phyloP scores from a whole-genome alignment of 805 yeast species.

The Vanderwaltozyma verrucispora region DNA sequence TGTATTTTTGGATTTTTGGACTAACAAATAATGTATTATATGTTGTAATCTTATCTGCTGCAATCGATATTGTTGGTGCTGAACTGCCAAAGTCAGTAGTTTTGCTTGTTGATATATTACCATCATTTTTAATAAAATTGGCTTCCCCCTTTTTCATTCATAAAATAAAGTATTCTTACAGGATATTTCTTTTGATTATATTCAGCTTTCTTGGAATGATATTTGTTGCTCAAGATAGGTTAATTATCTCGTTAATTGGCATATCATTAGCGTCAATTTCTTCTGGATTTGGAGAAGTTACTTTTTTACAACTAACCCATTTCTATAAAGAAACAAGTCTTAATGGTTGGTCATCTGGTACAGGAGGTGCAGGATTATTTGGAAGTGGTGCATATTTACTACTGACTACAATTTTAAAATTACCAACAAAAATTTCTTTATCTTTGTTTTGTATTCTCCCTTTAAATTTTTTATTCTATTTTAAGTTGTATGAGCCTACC shows the following conservation, averaged over 20 bases:
- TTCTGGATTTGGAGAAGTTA: constrained; percentile 85
- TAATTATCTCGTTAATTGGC: constrained; percentile 46
- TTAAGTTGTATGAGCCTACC: constrained; percentile 13
- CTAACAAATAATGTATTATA: constrained; percentile 79
- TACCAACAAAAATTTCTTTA: constrained; percentile 46
- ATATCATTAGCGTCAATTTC: constrained; percentile 70
- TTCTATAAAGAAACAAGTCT: constrained; percentile 51
- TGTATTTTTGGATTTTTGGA: constrained; percentile 74
- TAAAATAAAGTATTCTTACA: constrained; percentile 41
- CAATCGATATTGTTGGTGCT: constrained; percentile 83
- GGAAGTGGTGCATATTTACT: constrained; percentile 69
- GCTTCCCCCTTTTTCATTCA: constrained; percentile 75
- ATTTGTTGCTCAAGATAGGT: constrained; percentile 30
- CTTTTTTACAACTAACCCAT: constrained; percentile 82
- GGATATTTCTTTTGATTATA: constrained; percentile 46
- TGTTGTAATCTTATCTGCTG: constrained; percentile 86
- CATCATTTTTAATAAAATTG: constrained; percentile 63
- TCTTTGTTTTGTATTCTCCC: constrained; percentile 50
- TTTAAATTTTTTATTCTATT: constrained; percentile 36
- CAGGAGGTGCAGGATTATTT: constrained; percentile 89
- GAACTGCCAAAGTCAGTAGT: constrained; percentile 77
- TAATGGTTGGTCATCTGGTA: constrained; percentile 87
- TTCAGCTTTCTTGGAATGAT: constrained; percentile 70
- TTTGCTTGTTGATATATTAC: constrained; percentile 75
- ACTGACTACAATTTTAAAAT: constrained; percentile 55